These are phyloP conservation scores for Saccharum officinarum DNA, from an alignment of 176 grass and related monocot species.

Conservation along the genomic window DNA sequence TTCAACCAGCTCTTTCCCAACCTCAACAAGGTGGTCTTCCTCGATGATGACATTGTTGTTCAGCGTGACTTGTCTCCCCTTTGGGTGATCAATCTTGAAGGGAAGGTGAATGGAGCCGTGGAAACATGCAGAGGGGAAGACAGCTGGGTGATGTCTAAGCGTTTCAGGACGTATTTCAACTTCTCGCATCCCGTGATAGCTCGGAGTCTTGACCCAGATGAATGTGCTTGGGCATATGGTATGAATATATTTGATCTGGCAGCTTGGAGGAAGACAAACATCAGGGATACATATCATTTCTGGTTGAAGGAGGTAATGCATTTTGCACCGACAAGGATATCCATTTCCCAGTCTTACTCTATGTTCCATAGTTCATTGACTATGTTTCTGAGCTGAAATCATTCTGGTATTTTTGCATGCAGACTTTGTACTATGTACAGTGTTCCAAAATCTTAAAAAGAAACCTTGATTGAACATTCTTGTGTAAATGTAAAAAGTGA, in stretches of 20 bases:
- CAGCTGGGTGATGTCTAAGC: slow-evolving; percentile 93
- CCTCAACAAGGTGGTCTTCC: slow-evolving; percentile 91
- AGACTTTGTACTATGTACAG: background rate
- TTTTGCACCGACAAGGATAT: slow-evolving; percentile 20
- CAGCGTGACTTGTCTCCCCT: slow-evolving; percentile 84
- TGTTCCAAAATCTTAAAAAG: background rate
- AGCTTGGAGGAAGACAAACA: slow-evolving; percentile 86
- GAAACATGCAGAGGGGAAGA: slow-evolving; percentile 86
- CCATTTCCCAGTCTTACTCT: background rate
- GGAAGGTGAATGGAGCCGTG: slow-evolving; percentile 91
- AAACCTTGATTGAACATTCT: slow-evolving; percentile 2
- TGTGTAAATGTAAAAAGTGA: slow-evolving; percentile 1
- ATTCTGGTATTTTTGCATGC: slow-evolving; percentile 12
- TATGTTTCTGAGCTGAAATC: slow-evolving; percentile 16
- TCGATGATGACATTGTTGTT: slow-evolving; percentile 90
- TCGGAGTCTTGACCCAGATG: slow-evolving; percentile 76
- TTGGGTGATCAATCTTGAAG: slow-evolving; percentile 76
- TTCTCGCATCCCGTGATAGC: slow-evolving; percentile 83
- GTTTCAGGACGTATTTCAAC: slow-evolving; percentile 93
- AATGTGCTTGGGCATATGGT: slow-evolving; percentile 93
- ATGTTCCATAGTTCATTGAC: background rate
- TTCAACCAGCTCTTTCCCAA: slow-evolving; percentile 80
- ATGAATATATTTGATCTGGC: slow-evolving; percentile 91
- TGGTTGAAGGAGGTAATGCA: slow-evolving; percentile 86
- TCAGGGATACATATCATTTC: slow-evolving; percentile 87